A percentile compares a stretch with the other conserved stretches of the same genome.
Conservation (phyloP, 163 green algal genomes). For the Scenedesmus sp. region DNA sequence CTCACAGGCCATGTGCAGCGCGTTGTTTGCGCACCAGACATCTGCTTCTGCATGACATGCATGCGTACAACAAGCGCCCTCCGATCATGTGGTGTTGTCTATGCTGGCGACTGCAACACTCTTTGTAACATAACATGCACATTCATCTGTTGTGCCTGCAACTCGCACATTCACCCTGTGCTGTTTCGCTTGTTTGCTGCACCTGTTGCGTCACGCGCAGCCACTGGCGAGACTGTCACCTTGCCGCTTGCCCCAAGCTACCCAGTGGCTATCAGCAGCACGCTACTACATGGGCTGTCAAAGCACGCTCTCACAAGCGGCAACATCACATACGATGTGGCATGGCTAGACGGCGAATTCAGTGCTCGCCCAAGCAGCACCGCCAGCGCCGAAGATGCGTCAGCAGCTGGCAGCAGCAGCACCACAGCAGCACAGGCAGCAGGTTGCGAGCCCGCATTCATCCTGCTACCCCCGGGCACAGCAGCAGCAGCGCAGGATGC, state of each 20-base stretch:
- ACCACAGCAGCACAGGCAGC: background rate
- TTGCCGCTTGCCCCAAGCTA: constrained; percentile 24
- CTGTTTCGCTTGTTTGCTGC: no score
- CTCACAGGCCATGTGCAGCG: constrained; percentile 13
- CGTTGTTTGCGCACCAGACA: constrained; percentile 46
- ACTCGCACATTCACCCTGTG: no score
- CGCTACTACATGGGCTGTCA: constrained; percentile 31
- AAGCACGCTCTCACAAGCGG: background rate
- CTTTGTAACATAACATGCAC: background rate
- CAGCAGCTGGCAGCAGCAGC: background rate
- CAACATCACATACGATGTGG: constrained; percentile 19
- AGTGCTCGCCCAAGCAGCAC: background rate
- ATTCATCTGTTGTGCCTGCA: background rate
- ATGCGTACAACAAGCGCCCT: no score
- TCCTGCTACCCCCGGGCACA: background rate
- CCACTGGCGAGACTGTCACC: background rate
- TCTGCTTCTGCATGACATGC: background rate
- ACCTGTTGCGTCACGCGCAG: background rate
- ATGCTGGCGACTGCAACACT: background rate
- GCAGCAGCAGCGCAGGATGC: background rate
- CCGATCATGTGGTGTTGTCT: no score
- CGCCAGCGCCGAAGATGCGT: background rate
- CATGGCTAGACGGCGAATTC: constrained; percentile 30
- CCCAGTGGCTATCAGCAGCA: background rate
- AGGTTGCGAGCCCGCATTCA: background rate